Evolutionary conservation across 306 rosid species (phyloP), one percentile per base, ranked within the genome.

Genomic region (Betula pendula): DNA sequence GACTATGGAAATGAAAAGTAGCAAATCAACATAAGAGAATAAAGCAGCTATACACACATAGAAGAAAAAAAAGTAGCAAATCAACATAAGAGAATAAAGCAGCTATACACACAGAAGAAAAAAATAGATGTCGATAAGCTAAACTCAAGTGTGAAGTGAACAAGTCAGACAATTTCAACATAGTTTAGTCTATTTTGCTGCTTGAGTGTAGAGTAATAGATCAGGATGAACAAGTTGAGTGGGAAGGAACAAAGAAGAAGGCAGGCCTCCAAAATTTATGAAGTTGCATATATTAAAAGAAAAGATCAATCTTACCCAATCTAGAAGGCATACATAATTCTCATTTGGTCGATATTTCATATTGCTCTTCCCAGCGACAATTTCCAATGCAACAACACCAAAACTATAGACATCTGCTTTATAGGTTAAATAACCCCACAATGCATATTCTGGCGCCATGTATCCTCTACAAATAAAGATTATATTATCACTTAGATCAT

Each of bases 361-460:
- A 66, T 82, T 87, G 70, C 45, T 89, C 71, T 70, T 85, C 35
- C 97, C 91, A 52, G 86, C 85, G 1, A 86, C 44, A 59, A 79
- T 35, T 81, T 91, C 94, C 82, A 89, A 72, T 43, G 83, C 85
- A 74, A 91, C 90, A 20, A 89, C 75, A 38, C 97, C 89, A n/a
- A 76, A 91, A 77, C 94, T 88, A 45, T 86, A 91, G 45, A 91
- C 90, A 77, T 91, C 91, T 47, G 80, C 91, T 84, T 91, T 89
- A 47, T 81, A 45, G 2, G 84, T 84, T 16, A 91, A 68, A 68
- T 80, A 68, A 68, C 94, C 97, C 88, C 92, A 85, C 67, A 89
- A 73, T 10, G 94, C 92, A 86, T 91, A 91, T 42, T 89, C 97
- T 2, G 92, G 92, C 3, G 94, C 97, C 92, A 88, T 89, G 74